Percentiles rank a stretch among this genome's conserved stretches.
Conservation (phyloP, 2,329 filamentous ascomycete genomes). For the Colletotrichum lindemuthianum region DNA sequence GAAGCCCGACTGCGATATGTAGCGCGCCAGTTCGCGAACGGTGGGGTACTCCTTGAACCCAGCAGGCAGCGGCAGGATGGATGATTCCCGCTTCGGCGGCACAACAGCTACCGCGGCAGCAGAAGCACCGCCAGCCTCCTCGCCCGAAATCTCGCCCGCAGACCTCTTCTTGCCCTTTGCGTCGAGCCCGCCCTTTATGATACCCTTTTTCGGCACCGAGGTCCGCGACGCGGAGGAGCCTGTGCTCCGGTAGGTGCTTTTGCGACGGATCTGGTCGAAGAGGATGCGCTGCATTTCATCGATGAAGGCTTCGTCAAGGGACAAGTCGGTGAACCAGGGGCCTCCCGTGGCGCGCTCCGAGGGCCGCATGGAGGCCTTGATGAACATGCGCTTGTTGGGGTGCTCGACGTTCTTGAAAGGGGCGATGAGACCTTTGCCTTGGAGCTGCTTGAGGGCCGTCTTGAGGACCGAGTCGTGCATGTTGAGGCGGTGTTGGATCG, state of each 20-base stretch:
- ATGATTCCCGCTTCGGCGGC: conserved; percentile 46
- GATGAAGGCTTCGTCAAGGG: conserved; percentile 90
- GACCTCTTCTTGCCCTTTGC: conserved; percentile 61
- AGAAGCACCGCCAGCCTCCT: conserved; percentile 39
- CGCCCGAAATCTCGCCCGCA: conserved; percentile 56
- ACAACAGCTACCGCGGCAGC: conserved; percentile 43
- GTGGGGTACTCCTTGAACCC: conserved; percentile 85
- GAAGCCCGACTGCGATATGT: conserved; percentile 75
- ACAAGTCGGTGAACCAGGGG: conserved; percentile 92
- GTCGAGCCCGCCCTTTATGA: conserved; percentile 59
- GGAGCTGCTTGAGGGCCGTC: conserved; percentile 84
- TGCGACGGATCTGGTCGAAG: conserved; percentile 75
- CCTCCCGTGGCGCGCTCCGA: conserved; percentile 93
- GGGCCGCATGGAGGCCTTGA: conserved; percentile 85
- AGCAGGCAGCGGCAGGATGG: conserved; percentile 65
- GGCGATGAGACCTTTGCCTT: conserved; percentile 83
- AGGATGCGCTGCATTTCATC: conserved; percentile 78
- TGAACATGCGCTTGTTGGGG: conserved; percentile 94
- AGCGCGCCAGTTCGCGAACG: conserved; percentile 77
- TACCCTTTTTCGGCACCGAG: conserved; percentile 65
- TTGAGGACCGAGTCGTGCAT: conserved; percentile 87
- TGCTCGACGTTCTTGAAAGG: conserved; percentile 92
- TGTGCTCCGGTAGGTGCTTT: conserved; percentile 73
- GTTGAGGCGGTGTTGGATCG: conserved; percentile 81
- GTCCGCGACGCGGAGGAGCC: conserved; percentile 46